Percentiles rank a stretch among this genome's conserved stretches.
These are phyloP conservation scores for Monosporascus sp. DNA, from an alignment of 2,329 filamentous ascomycete species.

Conservation along the genomic window DNA sequence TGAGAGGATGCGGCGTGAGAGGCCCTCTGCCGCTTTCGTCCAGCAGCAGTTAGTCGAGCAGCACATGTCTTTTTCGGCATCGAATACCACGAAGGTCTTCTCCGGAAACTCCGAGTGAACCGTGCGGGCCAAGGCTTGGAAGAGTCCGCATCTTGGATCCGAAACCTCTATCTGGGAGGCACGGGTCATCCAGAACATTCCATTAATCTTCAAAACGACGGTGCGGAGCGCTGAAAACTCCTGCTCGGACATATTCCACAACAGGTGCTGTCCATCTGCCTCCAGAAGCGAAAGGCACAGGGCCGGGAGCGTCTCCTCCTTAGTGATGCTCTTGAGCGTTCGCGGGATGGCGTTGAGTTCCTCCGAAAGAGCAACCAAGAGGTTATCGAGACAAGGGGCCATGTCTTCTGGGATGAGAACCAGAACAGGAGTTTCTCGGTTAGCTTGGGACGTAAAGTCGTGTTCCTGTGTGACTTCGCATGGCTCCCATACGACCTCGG, in stretches of 20 bases:
- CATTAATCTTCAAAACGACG: slow-evolving; percentile 25
- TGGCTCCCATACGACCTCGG: slow-evolving; percentile 41
- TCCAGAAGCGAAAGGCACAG: slow-evolving; percentile 45
- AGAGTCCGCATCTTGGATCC: slow-evolving; percentile 32
- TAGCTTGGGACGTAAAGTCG: neutral
- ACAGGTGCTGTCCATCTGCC: slow-evolving; percentile 21
- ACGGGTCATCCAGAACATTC: slow-evolving; percentile 17
- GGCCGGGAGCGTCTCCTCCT: slow-evolving; percentile 11
- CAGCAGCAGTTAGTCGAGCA: slow-evolving; percentile 8
- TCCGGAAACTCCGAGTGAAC: slow-evolving; percentile 44
- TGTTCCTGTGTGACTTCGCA: neutral
- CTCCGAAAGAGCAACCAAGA: slow-evolving; percentile 6
- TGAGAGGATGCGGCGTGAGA: slow-evolving; percentile 1
- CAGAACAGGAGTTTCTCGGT: slow-evolving; percentile 3
- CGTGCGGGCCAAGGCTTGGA: slow-evolving; percentile 42
- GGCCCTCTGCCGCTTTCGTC: slow-evolving; percentile 13
- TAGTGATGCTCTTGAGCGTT: slow-evolving; percentile 5
- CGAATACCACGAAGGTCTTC: slow-evolving; percentile 39
- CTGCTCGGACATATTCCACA: slow-evolving; percentile 34
- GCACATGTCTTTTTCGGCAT: slow-evolving; percentile 25
- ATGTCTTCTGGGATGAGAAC: slow-evolving; percentile 10
- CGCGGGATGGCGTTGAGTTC: slow-evolving; percentile 9
- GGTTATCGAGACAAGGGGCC: neutral
- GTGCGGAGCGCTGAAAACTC: slow-evolving; percentile 37
- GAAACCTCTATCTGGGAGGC: slow-evolving; percentile 16